Percentiles rank a stretch among this genome's conserved stretches.
These are phyloP conservation scores for Neurospora pannonica DNA, from an alignment of 495 filamentous ascomycete species.

Conservation along the genomic window DNA sequence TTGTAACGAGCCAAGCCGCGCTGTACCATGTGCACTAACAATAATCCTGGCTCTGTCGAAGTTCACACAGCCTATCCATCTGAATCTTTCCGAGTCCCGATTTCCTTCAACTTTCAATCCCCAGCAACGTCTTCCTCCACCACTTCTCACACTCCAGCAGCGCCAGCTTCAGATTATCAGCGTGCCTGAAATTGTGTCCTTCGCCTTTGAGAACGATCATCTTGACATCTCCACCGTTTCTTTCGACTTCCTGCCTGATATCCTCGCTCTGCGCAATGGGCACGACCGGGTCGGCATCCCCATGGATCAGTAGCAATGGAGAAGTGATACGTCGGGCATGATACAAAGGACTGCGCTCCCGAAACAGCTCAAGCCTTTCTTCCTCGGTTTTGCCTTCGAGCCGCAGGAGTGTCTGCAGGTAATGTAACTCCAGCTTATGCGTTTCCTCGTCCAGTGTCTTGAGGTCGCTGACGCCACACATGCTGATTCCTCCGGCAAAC, in stretches of 20 bases:
- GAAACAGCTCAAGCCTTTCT: constrained; percentile 29
- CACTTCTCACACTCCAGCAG: constrained; percentile 26
- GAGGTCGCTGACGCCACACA: constrained; percentile 39
- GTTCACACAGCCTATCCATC: background rate
- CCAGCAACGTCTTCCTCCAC: constrained; percentile 44
- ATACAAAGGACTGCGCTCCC: constrained; percentile 33
- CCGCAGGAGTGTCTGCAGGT: constrained; percentile 33
- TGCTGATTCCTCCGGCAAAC: constrained; percentile 33
- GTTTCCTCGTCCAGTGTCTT: constrained; percentile 30
- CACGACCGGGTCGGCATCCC: constrained; percentile 37
- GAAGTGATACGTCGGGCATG: constrained; percentile 35
- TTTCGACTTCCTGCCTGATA: constrained; percentile 30
- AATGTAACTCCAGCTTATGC: constrained; percentile 44
- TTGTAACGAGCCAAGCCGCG: background rate
- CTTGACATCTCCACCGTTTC: constrained; percentile 30
- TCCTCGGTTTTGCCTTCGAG: constrained; percentile 16
- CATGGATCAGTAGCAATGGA: constrained; percentile 39
- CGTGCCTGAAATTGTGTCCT: constrained; percentile 32
- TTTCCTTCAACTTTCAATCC: background rate
- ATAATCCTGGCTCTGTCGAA: background rate
- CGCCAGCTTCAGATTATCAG: constrained; percentile 14
- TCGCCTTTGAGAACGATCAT: constrained; percentile 38
- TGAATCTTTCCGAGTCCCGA: background rate
- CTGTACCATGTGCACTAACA: background rate
- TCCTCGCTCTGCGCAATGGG: constrained; percentile 36